Evolutionary conservation across 345 rosid genomes (phyloP).

Genomic region (Atalantia buxifolia): DNA sequence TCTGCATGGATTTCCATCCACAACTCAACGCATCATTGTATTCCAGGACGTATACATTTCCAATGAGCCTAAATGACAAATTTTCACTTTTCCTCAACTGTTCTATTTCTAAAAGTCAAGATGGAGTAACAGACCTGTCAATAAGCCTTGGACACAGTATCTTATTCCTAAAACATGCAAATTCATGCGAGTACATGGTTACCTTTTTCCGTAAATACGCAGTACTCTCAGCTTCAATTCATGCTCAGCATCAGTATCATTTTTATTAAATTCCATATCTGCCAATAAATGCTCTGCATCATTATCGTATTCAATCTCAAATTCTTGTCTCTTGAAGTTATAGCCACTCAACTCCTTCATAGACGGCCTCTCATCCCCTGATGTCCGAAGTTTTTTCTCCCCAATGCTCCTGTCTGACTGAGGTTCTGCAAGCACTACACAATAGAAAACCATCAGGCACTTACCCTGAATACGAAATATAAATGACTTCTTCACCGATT

Average conservation of each 20-base stretch:
- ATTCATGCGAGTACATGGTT: conserved; percentile 3
- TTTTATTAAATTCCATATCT: conserved; percentile 89
- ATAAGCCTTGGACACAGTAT: not conserved
- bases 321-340: conserved; percentile 88
- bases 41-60: not conserved
- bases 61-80: not conserved
- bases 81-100: not conserved
- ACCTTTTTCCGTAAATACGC: conserved; percentile 83
- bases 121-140: too few relatives aligned
- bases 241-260: conserved; percentile 71
- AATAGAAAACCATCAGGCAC: conserved; percentile 12
- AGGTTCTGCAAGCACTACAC: conserved; percentile 41
- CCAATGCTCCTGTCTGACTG: conserved; percentile 82
- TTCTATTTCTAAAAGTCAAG: not conserved
- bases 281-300: conserved; percentile 93
- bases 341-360: conserved; percentile 78
- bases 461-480: not conserved
- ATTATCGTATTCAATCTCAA: conserved; percentile 92
- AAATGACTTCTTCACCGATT: not conserved
- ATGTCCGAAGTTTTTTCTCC: conserved; percentile 75
- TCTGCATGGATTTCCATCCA: not conserved
- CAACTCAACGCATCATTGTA: too few relatives aligned
- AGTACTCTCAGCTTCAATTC: conserved; percentile 79
- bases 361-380: conserved; percentile 70
- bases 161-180: not conserved